Conservation (phyloP, 257 asterid genomes). For the Solanum rostratum region DNA sequence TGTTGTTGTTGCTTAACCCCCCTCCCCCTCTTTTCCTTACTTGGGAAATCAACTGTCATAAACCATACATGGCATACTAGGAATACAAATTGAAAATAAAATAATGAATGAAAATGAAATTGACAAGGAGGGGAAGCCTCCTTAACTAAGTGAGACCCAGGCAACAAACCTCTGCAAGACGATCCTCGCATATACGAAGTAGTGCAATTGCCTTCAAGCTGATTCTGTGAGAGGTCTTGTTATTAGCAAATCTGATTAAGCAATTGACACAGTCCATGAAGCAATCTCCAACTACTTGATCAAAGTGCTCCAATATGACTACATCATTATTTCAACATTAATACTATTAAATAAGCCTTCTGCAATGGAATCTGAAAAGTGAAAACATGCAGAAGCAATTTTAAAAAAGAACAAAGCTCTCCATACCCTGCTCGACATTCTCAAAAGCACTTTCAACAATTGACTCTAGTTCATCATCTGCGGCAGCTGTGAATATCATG, state of each 20-base stretch:
- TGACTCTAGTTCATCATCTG: slow-evolving; percentile 86
- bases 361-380: not conserved
- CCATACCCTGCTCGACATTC: slow-evolving; percentile 93
- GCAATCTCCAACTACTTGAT: slow-evolving; percentile 98
- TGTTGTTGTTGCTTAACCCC: not conserved
- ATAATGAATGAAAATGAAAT: not conserved
- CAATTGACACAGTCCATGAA: slow-evolving; percentile 99
- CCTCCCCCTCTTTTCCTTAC: not conserved
- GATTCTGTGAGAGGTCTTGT: slow-evolving; percentile 78
- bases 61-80: not conserved
- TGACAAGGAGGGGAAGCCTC: not conserved
- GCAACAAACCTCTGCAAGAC: slow-evolving; percentile 90
- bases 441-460: slow-evolving; percentile 98
- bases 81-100: not conserved
- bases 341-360: slow-evolving; percentile 9
- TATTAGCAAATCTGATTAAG: slow-evolving; percentile 95
- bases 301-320: slow-evolving; percentile 98
- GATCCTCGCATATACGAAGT: slow-evolving; percentile 99
- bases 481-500: slow-evolving; percentile 98
- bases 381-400: slow-evolving; percentile 7
- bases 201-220: slow-evolving; percentile 99
- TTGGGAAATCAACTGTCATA: not conserved
- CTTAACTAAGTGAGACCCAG: not conserved
- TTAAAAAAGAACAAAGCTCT: not conserved
- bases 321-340: slow-evolving; percentile 28